phyloP scores from a whole-genome alignment of 805 yeast genomes.

The Wickerhamomyces chambardii region DNA sequence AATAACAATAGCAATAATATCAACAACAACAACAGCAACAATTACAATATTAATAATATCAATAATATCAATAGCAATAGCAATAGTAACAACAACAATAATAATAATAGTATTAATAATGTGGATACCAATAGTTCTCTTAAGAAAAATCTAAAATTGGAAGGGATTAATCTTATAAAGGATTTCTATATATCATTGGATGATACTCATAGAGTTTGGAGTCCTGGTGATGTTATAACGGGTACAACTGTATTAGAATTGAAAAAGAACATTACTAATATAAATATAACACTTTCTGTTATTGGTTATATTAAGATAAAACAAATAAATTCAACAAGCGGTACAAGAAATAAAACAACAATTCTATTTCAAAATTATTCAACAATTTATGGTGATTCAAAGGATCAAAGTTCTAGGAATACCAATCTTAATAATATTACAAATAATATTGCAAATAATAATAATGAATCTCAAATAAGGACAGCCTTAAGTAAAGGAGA shows the following conservation, averaged over 20 bases:
- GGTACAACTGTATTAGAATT: slow-evolving; percentile 56
- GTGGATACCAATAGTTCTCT: too few species aligned
- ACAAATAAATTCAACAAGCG: slow-evolving; percentile 37
- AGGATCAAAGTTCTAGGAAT: slow-evolving; percentile 11
- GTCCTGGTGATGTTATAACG: slow-evolving; percentile 69
- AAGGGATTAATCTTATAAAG: slow-evolving; percentile 28
- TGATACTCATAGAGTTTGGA: slow-evolving; percentile 67
- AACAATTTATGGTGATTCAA: slow-evolving; percentile 42
- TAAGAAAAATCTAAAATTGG: slow-evolving; percentile 16
- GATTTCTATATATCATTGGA: slow-evolving; percentile 67
- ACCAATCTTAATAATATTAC: slow-evolving; percentile 6
- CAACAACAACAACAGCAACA: too few species aligned
- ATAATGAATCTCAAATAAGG: not conserved
- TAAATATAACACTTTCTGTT: slow-evolving; percentile 43
- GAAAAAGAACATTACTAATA: slow-evolving; percentile 44
- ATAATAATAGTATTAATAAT: too few species aligned
- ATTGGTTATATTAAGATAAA: slow-evolving; percentile 50
- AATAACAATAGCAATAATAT: too few species aligned
- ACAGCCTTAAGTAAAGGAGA: slow-evolving; percentile 69
- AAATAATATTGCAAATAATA: not conserved
- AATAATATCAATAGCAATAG: too few species aligned
- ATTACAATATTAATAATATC: too few species aligned
- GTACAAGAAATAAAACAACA: slow-evolving; percentile 42
- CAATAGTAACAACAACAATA: too few species aligned
- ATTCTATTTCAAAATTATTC: slow-evolving; percentile 51